Percentiles rank a stretch among this genome's conserved stretches.
These are phyloP conservation scores for Amaranthus hypochondriacus DNA, from an alignment of 148 eudicot genomes.

Conservation along the genomic window DNA sequence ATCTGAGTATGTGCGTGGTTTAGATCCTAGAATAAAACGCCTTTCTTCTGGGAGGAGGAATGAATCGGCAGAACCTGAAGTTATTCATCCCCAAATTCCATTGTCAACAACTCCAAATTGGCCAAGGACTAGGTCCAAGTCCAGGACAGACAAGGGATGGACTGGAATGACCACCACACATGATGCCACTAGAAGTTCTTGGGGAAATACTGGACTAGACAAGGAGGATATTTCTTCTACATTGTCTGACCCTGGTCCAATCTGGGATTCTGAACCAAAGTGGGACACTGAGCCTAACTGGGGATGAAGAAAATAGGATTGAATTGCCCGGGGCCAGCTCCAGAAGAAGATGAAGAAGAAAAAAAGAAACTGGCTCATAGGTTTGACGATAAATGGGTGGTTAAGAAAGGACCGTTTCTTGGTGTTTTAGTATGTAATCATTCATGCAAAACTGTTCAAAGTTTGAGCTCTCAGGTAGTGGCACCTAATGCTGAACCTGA, in stretches of 20 bases:
- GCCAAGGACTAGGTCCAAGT: constrained; percentile 94
- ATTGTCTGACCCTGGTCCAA: constrained; percentile 96
- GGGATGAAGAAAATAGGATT: constrained; percentile 78
- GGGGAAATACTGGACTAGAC: constrained; percentile 72
- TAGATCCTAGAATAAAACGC: constrained; percentile 84
- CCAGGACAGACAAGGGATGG: constrained; percentile 79
- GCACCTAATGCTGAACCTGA: constrained; percentile 95
- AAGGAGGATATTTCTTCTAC: constrained; percentile 98
- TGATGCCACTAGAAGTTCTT: constrained; percentile 59
- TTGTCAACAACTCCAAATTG: constrained; percentile 75
- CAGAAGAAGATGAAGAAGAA: constrained; percentile 41
- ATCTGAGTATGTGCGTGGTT: constrained; percentile 87
- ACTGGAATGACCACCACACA: constrained; percentile 59
- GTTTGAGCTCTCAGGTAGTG: constrained; percentile 90
- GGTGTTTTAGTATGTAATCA: constrained; percentile 93
- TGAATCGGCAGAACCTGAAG: constrained; percentile 73
- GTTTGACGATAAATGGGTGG: constrained; percentile 61
- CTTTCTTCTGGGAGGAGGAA: constrained; percentile 77
- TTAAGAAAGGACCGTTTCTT: constrained; percentile 65
- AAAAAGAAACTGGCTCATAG: constrained; percentile 33
- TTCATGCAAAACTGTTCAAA: constrained; percentile 91
- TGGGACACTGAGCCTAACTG: constrained; percentile 88
- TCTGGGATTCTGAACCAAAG: constrained; percentile 96
- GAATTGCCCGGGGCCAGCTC: constrained; percentile 80
- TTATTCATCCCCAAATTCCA: constrained; percentile 80